Conservation (phyloP, 2,329 filamentous ascomycete species). For the Penicillium brevicompactum region DNA sequence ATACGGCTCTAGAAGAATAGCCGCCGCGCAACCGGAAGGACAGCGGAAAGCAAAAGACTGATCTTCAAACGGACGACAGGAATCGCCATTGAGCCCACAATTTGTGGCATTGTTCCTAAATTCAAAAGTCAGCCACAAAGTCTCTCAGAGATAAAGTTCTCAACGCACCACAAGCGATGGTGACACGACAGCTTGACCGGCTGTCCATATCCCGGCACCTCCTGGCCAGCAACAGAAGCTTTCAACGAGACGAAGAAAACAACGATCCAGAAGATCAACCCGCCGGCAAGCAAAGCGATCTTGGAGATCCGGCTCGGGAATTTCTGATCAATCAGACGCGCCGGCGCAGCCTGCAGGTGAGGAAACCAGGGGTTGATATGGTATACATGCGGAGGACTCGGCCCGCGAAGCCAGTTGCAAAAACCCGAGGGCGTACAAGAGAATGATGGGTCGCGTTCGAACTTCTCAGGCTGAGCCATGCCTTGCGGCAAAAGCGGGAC, state of each 20-base stretch:
- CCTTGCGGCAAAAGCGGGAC: slow-evolving; percentile 19
- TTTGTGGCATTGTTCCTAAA: slow-evolving; percentile 38
- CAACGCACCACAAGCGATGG: slow-evolving; percentile 43
- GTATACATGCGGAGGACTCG: slow-evolving; percentile 34
- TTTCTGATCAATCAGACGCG: slow-evolving; percentile 33
- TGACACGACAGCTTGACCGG: slow-evolving; percentile 40
- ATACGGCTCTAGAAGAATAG: slow-evolving; percentile 57
- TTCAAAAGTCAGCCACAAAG: slow-evolving; percentile 2
- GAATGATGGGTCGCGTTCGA: slow-evolving; percentile 18
- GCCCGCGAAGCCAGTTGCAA: slow-evolving; percentile 32
- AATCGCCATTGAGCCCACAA: slow-evolving; percentile 60
- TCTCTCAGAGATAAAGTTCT: slow-evolving; percentile 22
- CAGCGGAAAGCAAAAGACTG: slow-evolving; percentile 59
- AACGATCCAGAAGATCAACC: slow-evolving; percentile 33
- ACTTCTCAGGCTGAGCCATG: neutral
- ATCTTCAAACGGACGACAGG: slow-evolving; percentile 60
- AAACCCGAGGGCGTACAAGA: slow-evolving; percentile 29
- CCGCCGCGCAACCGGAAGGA: slow-evolving; percentile 58
- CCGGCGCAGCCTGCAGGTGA: slow-evolving; percentile 36
- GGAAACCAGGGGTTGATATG: slow-evolving; percentile 37
- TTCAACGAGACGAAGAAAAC: slow-evolving; percentile 37
- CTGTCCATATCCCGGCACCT: slow-evolving; percentile 36
- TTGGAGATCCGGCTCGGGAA: slow-evolving; percentile 29
- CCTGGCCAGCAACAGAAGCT: slow-evolving; percentile 31
- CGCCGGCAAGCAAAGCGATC: slow-evolving; percentile 28